phyloP scores from a whole-genome alignment of 805 yeast genomes.

The Ogataea paradorogensis region DNA sequence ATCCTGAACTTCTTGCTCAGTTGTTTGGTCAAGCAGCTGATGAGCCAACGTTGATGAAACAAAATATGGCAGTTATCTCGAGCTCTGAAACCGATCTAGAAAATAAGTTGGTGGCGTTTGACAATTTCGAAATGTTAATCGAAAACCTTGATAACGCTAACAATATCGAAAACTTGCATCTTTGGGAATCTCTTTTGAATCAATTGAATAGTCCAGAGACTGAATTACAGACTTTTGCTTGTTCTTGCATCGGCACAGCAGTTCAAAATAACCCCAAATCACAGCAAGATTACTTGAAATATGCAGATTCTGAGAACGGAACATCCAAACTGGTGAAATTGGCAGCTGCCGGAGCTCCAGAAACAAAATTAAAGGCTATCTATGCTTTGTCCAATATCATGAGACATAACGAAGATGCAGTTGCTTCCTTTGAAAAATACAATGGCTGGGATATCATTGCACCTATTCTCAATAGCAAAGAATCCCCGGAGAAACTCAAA shows the following conservation, averaged over 20 bases:
- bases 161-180: conserved; percentile 74
- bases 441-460: conserved; percentile 64
- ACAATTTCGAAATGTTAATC: conserved; percentile 88
- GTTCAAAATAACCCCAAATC: conserved; percentile 84
- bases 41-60: conserved; percentile 85
- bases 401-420: conserved; percentile 63
- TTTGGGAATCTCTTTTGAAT: conserved; percentile 73
- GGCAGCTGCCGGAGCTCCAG: conserved; percentile 30
- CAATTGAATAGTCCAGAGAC: conserved; percentile 45
- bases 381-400: conserved; percentile 75
- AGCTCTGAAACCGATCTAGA: conserved; percentile 60
- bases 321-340: conserved; percentile 44
- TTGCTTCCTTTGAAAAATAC: conserved; percentile 48
- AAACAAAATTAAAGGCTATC: conserved; percentile 58
- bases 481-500: conserved; percentile 38
- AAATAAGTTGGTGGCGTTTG: conserved; percentile 71
- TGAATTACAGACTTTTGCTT: conserved; percentile 53
- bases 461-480: conserved; percentile 15
- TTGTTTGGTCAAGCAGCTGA: conserved; percentile 75
- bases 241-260: conserved; percentile 82
- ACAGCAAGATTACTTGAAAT: conserved; percentile 62
- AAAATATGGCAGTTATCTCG: conserved; percentile 59
- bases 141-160: conserved; percentile 95
- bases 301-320: conserved; percentile 41
- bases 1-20: conserved; percentile 75